These are phyloP conservation scores for Lactifluus echinatus DNA, from an alignment of 768 basidiomycete genomes.

Conservation along the genomic window DNA sequence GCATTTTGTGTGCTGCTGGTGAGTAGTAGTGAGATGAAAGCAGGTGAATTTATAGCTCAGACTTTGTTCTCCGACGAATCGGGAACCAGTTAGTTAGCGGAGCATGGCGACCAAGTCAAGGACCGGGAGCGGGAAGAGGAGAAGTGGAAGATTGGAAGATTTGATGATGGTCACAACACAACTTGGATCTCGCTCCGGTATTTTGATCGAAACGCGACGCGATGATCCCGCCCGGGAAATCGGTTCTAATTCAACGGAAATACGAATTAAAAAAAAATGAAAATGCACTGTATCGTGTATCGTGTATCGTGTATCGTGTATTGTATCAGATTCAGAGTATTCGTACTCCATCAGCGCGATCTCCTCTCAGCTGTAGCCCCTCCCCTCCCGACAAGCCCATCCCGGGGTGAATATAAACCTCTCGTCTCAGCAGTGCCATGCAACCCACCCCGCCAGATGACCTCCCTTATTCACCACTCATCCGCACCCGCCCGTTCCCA, in stretches of 20 bases:
- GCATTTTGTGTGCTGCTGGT: slow-evolving; percentile 1
- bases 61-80: slow-evolving; percentile 19
- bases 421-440: too few species aligned
- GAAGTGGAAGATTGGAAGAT: not conserved
- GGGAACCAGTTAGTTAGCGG: slow-evolving; percentile 8
- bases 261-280: not conserved
- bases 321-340: not conserved
- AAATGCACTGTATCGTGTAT: too few species aligned
- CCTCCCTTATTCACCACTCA: not conserved
- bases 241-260: not conserved
- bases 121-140: slow-evolving; percentile 4
- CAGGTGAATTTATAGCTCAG: slow-evolving; percentile 15
- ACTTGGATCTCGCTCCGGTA: slow-evolving; percentile 9
- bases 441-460: not conserved
- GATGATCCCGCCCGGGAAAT: not conserved
- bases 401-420: too few species aligned
- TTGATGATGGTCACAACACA: not conserved
- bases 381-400: too few species aligned
- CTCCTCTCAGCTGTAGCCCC: not conserved
- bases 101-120: slow-evolving; percentile 5
- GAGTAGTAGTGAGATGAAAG: not conserved
- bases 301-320: too few species aligned
- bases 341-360: not conserved
- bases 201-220: slow-evolving; percentile 13
- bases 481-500: not conserved